Evolutionary conservation across 2,329 filamentous ascomycete genomes (phyloP).

Genomic region (Colletotrichum sp.): DNA sequence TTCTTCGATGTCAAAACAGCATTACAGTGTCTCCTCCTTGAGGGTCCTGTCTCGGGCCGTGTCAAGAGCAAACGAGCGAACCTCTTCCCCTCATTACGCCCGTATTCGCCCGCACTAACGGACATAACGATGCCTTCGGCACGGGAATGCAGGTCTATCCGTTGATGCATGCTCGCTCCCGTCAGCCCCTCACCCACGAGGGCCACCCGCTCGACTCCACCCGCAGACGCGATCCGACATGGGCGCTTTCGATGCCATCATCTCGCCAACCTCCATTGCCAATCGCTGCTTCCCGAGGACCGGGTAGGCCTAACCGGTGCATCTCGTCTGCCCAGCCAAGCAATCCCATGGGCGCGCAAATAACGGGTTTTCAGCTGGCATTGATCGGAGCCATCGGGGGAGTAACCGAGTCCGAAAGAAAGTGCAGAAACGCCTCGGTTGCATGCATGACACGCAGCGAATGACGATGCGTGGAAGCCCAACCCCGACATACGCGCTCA

Average conservation of each 20-base stretch:
- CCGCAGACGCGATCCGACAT: background rate
- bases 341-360: too few species aligned
- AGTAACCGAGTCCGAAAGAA: background rate
- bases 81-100: background rate
- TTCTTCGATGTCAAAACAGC: background rate
- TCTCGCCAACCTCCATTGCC: background rate
- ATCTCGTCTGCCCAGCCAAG: background rate
- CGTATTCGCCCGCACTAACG: background rate
- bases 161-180: background rate
- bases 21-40: background rate
- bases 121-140: background rate
- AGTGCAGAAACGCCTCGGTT: background rate
- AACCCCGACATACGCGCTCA: background rate
- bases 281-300: background rate
- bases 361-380: background rate
- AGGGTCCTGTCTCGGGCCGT: background rate
- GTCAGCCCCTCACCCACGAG: background rate
- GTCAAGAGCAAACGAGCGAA: background rate
- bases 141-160: background rate
- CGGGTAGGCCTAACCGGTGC: background rate
- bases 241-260: background rate
- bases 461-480: background rate
- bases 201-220: background rate
- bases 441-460: background rate
- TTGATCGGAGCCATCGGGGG: background rate